phyloP scores from a whole-genome alignment of 805 yeast species.

The Hyphopichia homilentoma region DNA sequence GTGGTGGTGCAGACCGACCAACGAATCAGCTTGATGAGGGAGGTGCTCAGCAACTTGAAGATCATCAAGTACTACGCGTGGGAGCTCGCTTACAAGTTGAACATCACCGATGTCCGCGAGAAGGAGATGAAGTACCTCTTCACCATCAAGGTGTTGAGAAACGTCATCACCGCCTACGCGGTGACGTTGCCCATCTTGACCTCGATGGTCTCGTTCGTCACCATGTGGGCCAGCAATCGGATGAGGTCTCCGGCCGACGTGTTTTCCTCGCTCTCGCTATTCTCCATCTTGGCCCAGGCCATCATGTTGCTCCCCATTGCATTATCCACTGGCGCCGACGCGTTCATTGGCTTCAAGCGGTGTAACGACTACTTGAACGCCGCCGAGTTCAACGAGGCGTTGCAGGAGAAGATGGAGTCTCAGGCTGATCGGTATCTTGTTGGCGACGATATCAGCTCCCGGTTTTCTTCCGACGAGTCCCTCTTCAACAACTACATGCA shows the following conservation, averaged over 20 bases:
- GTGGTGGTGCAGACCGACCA: slow-evolving; percentile 39
- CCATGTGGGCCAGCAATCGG: slow-evolving; percentile 43
- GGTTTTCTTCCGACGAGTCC: slow-evolving; percentile 1
- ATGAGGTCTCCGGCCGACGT: slow-evolving; percentile 34
- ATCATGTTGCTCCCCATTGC: slow-evolving; percentile 42
- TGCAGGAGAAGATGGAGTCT: neutral
- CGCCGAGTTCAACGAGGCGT: slow-evolving; percentile 4
- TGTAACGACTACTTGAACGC: slow-evolving; percentile 22
- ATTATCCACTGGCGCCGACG: slow-evolving; percentile 43
- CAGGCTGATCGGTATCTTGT: slow-evolving; percentile 1
- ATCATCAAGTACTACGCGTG: slow-evolving; percentile 45
- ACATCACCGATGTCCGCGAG: slow-evolving; percentile 32
- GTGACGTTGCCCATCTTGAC: slow-evolving; percentile 40
- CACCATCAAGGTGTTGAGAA: slow-evolving; percentile 39
- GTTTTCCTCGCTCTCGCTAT: slow-evolving; percentile 41
- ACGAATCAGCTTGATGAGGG: slow-evolving; percentile 41
- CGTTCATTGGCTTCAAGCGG: slow-evolving; percentile 35
- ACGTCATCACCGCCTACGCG: slow-evolving; percentile 41
- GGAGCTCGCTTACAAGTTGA: slow-evolving; percentile 40
- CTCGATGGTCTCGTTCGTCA: slow-evolving; percentile 43
- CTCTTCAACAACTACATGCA: slow-evolving; percentile 1
- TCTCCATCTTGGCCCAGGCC: slow-evolving; percentile 41
- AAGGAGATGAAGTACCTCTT: slow-evolving; percentile 38
- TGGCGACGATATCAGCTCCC: slow-evolving; percentile 6
- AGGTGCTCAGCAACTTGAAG: slow-evolving; percentile 37